These are phyloP conservation scores for Verticillium tricorpus DNA, from an alignment of 2,329 filamentous ascomycete species.

Conservation along the genomic window DNA sequence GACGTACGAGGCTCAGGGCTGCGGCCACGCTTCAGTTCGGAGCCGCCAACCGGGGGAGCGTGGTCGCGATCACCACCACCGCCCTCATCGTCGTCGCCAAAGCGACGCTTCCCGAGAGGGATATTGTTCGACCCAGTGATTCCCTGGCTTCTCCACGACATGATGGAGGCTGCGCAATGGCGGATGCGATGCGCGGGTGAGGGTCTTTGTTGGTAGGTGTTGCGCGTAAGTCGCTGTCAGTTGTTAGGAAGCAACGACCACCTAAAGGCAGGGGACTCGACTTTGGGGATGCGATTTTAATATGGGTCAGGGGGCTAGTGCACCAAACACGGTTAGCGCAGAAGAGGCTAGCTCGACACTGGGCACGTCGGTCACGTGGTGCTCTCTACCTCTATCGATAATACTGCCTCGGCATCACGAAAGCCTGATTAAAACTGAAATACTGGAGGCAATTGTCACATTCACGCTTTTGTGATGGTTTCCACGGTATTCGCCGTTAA, in stretches of 20 bases:
- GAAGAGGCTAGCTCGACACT: no score
- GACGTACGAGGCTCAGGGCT: slow-evolving; percentile 76
- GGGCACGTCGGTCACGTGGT: no score
- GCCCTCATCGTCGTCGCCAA: slow-evolving; percentile 60
- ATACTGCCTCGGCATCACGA: no score
- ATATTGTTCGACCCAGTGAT: slow-evolving; percentile 99
- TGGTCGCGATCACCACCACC: slow-evolving; percentile 23
- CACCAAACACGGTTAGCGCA: not conserved
- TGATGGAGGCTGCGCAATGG: slow-evolving; percentile 25
- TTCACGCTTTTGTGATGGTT: no score
- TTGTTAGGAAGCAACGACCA: not conserved
- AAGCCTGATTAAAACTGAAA: no score
- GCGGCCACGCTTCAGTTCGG: slow-evolving; percentile 75
- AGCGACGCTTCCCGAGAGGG: slow-evolving; percentile 81
- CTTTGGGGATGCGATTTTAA: not conserved
- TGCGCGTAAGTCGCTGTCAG: not conserved
- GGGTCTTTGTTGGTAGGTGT: not conserved
- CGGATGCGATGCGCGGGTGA: not conserved
- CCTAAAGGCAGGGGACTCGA: not conserved
- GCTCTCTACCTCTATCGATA: no score
- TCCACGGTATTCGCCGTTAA: no score
- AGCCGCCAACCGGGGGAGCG: slow-evolving; percentile 31
- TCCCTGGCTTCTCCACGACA: slow-evolving; percentile 70
- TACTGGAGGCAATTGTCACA: no score
- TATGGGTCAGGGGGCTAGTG: not conserved